A percentile compares a stretch with the other conserved stretches of the same genome.
These are phyloP conservation scores for Russula lepida DNA, from an alignment of 768 basidiomycete genomes.

Conservation along the genomic window DNA sequence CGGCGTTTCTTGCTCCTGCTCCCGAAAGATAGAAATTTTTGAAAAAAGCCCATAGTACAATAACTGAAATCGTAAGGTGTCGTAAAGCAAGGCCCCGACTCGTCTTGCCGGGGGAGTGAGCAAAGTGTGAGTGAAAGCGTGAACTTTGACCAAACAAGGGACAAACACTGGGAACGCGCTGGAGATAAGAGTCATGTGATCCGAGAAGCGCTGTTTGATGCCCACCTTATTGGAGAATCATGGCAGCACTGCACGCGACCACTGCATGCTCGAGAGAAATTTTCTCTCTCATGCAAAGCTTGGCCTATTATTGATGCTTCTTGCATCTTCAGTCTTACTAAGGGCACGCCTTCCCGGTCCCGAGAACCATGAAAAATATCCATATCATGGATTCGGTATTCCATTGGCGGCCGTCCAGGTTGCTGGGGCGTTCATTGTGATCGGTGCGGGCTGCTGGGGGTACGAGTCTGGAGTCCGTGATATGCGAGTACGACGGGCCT, in stretches of 20 bases:
- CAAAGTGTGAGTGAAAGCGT: neutral
- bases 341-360: constrained; percentile 41
- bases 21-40: constrained; percentile 60
- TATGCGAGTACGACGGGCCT: constrained; percentile 49
- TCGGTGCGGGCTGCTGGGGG: constrained; percentile 57
- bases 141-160: constrained; percentile 13
- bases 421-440: constrained; percentile 42
- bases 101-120: too few relatives aligned
- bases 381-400: constrained; percentile 29
- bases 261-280: constrained; percentile 73
- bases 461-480: constrained; percentile 52
- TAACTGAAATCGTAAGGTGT: constrained; percentile 8
- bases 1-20: constrained; percentile 45
- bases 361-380: constrained; percentile 20
- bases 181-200: neutral
- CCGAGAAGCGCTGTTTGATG: constrained; percentile 4
- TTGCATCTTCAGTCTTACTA: constrained; percentile 57
- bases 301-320: constrained; percentile 51
- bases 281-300: constrained; percentile 61
- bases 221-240: constrained; percentile 21
- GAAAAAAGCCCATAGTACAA: constrained; percentile 54
- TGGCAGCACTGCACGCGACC: constrained; percentile 56
- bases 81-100: constrained; percentile 1
- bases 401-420: constrained; percentile 49
- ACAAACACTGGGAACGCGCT: constrained; percentile 11